phyloP scores from a whole-genome alignment of 306 rosid species.

The Cucurbita maxima region DNA sequence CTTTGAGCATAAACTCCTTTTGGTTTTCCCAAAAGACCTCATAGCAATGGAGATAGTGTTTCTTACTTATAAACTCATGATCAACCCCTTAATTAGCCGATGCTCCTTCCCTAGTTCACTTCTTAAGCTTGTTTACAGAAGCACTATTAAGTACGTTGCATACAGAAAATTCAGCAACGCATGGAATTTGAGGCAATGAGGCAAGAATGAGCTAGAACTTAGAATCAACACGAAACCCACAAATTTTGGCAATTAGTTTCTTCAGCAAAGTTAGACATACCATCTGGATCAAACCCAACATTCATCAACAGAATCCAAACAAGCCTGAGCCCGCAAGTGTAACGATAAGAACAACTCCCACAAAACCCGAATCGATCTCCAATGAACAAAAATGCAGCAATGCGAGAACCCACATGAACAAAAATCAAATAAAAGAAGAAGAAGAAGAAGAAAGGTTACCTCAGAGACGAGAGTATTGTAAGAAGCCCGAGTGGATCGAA shows the following conservation, averaged over 20 bases:
- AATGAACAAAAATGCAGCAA: slow-evolving; percentile 4
- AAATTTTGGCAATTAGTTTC: background rate
- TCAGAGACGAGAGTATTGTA: slow-evolving; percentile 64
- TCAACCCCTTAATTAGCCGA: too few relatives aligned
- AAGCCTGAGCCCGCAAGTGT: background rate
- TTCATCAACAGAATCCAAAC: background rate
- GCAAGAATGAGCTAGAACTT: background rate
- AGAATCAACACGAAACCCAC: background rate
- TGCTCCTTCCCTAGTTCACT: background rate
- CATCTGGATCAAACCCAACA: background rate
- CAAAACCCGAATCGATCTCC: background rate
- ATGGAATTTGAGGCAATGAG: background rate
- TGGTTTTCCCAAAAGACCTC: too few relatives aligned
- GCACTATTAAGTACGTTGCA: background rate
- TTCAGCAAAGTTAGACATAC: background rate
- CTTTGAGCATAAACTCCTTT: too few relatives aligned
- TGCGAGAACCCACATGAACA: background rate
- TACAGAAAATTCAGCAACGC: background rate
- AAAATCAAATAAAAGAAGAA: background rate
- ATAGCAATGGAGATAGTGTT: too few relatives aligned
- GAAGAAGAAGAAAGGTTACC: slow-evolving; percentile 20
- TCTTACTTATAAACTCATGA: too few relatives aligned
- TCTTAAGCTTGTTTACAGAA: background rate
- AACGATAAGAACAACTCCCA: background rate
- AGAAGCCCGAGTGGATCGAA: slow-evolving; percentile 30